Percentiles rank a stretch among this genome's conserved stretches.
These are phyloP conservation scores for Moniliella sp. DNA, from an alignment of 1,284 basidiomycete genomes.

Conservation along the genomic window DNA sequence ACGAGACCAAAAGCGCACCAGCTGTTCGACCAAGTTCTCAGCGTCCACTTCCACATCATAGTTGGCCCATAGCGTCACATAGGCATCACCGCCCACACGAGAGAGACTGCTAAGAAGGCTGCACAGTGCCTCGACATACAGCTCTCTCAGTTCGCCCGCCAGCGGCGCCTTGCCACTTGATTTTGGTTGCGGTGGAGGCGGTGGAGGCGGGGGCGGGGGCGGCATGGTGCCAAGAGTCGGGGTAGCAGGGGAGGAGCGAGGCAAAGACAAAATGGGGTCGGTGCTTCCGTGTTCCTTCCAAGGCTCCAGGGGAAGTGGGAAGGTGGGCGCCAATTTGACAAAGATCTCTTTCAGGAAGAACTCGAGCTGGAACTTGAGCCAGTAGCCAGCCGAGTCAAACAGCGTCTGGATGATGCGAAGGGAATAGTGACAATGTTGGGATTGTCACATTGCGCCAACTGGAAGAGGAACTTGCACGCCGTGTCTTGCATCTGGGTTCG, in stretches of 20 bases:
- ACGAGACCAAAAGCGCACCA: slow-evolving; percentile 60
- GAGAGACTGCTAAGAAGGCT: slow-evolving; percentile 44
- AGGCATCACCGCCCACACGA: not conserved
- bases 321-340: slow-evolving; percentile 48
- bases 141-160: slow-evolving; percentile 57
- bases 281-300: no score
- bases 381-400: slow-evolving; percentile 63
- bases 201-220: slow-evolving; percentile 42
- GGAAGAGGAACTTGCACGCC: slow-evolving; percentile 83
- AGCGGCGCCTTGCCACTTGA: slow-evolving; percentile 42
- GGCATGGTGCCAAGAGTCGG: slow-evolving; percentile 6
- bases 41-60: slow-evolving; percentile 93
- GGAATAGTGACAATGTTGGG: slow-evolving; percentile 54
- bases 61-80: slow-evolving; percentile 61
- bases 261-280: slow-evolving; percentile 20
- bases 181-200: slow-evolving; percentile 40
- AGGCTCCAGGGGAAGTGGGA: slow-evolving; percentile 22
- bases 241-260: slow-evolving; percentile 16
- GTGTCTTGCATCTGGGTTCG: slow-evolving; percentile 56
- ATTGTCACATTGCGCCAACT: slow-evolving; percentile 48
- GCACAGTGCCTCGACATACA: slow-evolving; percentile 68
- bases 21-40: slow-evolving; percentile 77
- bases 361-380: slow-evolving; percentile 89
- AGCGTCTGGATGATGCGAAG: slow-evolving; percentile 68
- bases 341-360: slow-evolving; percentile 80